These are phyloP conservation scores for Scedosporium dehoogii DNA, from an alignment of 2,329 filamentous ascomycete species.

Conservation along the genomic window DNA sequence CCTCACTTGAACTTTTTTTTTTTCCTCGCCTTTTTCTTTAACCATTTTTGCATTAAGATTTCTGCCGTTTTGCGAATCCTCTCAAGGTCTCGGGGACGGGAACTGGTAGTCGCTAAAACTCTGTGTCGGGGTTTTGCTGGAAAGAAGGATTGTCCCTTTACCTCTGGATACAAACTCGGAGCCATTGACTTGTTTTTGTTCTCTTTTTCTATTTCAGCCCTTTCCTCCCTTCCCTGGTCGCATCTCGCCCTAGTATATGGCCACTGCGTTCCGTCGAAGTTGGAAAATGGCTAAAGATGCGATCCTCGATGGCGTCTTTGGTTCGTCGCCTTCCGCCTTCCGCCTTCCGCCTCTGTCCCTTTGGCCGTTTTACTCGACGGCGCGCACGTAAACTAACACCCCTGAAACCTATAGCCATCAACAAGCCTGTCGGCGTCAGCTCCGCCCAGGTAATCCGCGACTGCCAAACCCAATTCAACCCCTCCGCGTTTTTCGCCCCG, in stretches of 20 bases:
- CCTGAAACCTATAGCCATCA: conserved; percentile 57
- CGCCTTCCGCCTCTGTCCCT: too few relatives aligned
- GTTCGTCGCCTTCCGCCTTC: conserved; percentile 33
- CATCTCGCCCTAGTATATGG: background rate
- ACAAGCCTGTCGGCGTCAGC: conserved; percentile 80
- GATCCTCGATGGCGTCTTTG: conserved; percentile 48
- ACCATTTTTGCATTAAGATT: background rate
- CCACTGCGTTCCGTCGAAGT: background rate
- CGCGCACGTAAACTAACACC: conserved; percentile 5
- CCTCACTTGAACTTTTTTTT: conserved; percentile 2
- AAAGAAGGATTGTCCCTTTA: too few relatives aligned
- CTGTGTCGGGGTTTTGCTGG: too few relatives aligned
- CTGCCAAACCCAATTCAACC: conserved; percentile 74
- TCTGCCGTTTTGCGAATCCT: too few relatives aligned
- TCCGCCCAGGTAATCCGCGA: conserved; percentile 88
- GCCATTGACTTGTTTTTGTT: background rate
- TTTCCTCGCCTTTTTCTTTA: background rate
- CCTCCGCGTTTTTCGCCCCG: conserved; percentile 68
- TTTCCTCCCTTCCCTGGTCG: background rate
- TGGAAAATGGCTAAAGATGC: conserved; percentile 43
- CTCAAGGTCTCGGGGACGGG: too few relatives aligned
- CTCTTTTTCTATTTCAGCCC: background rate
- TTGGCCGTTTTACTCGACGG: conserved; percentile 6
- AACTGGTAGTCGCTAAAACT: too few relatives aligned
- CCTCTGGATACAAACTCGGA: too few relatives aligned